A percentile compares a stretch with the other conserved stretches of the same genome.
phyloP scores from a whole-genome alignment of 2,329 filamentous ascomycete species.

The Colletotrichum euphorbiae region DNA sequence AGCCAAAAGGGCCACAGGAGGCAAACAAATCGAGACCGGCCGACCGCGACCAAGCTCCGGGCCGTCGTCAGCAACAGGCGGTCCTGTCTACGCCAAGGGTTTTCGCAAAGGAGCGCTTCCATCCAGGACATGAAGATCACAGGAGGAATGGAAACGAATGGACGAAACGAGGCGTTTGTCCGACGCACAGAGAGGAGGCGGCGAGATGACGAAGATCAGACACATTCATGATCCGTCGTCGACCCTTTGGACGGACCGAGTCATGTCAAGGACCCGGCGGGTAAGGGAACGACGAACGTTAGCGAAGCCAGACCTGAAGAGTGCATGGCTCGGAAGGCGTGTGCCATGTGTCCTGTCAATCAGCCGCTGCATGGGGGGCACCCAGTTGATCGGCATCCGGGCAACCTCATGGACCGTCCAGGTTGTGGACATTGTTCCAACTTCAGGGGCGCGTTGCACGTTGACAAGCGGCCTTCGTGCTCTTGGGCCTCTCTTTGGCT shows the following conservation, averaged over 20 bases:
- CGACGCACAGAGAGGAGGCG: not conserved
- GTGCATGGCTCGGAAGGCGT: not conserved
- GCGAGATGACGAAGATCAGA: not conserved
- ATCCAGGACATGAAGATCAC: not conserved
- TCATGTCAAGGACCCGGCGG: not conserved
- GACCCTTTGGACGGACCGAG: not conserved
- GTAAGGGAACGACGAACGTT: not conserved
- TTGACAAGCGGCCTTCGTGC: constrained; percentile 18
- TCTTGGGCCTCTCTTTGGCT: not conserved
- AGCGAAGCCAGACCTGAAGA: constrained; percentile 10
- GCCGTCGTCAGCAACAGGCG: not conserved
- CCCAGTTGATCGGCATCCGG: constrained; percentile 1
- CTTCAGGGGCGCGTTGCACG: constrained; percentile 16
- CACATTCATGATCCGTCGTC: not conserved
- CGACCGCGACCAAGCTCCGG: not conserved
- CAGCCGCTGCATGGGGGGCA: constrained; percentile 1
- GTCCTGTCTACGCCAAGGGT: not conserved
- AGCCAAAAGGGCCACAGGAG: not conserved
- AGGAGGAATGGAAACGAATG: not conserved
- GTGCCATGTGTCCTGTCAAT: constrained; percentile 3
- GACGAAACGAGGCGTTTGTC: constrained; percentile 4
- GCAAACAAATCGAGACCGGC: not conserved
- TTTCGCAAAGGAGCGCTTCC: not conserved
- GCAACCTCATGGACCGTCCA: not conserved
- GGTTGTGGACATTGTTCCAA: too few species aligned